phyloP scores from a whole-genome alignment of 2,329 filamentous ascomycete species.

The Monilinia vaccinii-corymbosi region DNA sequence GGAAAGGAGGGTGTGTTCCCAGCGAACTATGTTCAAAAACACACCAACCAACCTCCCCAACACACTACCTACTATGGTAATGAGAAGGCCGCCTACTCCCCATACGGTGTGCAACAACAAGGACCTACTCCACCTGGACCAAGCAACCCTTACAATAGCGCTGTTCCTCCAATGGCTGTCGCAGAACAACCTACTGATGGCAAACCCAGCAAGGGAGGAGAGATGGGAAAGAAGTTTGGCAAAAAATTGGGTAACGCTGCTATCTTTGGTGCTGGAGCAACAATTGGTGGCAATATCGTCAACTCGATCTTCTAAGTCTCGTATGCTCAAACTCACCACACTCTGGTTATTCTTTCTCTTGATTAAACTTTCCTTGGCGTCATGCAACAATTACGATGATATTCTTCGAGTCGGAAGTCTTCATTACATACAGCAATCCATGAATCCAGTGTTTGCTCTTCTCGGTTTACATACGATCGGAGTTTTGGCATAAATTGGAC shows the following conservation, averaged over 20 bases:
- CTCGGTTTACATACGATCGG: not conserved
- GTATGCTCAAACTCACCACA: not conserved
- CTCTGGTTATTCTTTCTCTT: not conserved
- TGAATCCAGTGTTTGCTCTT: not conserved
- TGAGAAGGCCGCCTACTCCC: conserved; percentile 16
- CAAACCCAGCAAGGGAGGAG: conserved; percentile 39
- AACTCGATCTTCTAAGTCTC: conserved; percentile 70
- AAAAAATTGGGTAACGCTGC: conserved; percentile 83
- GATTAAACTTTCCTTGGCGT: not conserved
- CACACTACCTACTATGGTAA: conserved; percentile 14
- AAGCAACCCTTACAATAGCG: conserved; percentile 55
- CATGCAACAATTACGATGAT: not conserved
- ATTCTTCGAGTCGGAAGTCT: not conserved
- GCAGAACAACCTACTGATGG: conserved; percentile 41
- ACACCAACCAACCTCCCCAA: conserved; percentile 33
- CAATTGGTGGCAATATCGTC: conserved; percentile 81
- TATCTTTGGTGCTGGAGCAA: conserved; percentile 88
- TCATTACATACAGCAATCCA: not conserved
- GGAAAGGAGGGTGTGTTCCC: conserved; percentile 89
- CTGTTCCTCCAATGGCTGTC: conserved; percentile 68
- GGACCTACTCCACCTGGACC: conserved; percentile 35
- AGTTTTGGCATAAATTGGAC: not conserved
- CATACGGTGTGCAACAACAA: conserved; percentile 13
- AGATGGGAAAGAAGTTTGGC: conserved; percentile 88
- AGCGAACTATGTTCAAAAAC: conserved; percentile 73